Evolutionary conservation across 2,329 filamentous ascomycete genomes (phyloP), one percentile per base, ranked within the genome.

Genomic region (Macroventuria anomochaeta): DNA sequence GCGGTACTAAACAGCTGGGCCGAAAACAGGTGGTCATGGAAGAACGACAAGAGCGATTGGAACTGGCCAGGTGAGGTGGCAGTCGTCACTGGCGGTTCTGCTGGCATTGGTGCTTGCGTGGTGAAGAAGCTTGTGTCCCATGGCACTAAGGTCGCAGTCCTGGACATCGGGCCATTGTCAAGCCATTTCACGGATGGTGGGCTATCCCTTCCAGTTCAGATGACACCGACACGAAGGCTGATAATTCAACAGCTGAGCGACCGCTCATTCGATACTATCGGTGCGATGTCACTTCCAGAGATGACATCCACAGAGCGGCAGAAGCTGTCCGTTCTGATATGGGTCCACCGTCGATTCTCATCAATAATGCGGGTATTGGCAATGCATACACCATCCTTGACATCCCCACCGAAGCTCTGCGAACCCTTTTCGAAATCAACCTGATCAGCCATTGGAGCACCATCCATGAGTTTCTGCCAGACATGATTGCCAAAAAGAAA

Each of bases 21-120:
- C 5, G 63, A 68, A 42, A 73, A 78, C 62, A 73, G 75, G 53
- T 80, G 76, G 74, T 55, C 68, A 7, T 69, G 75, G 57, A 66
- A 48, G 15, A 60, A 63, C 33, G 67, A 71, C 41, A 65, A 62
- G 41, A 62, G 48, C 23, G 38, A 34, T 2, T 74, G 73, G 72
- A 40, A 67, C 12, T 74, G 68, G 70, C 50, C 59, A 21, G 53
- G 58, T 4, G 71, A 76, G 43, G 40, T 75, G 1, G 72, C 71
- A 15, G 69, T 75, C 15, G 65, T 76, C 21, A 76, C 73, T 6
- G 73, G 73, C 4, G 73, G 73, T 18, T 69, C 70, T 1, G 61
- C 61, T 18, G 73, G 73, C 5, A 75, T 76, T 12, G 73, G 73
- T 21, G 69, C 67, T 13, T 62, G 56, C 15, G 63, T 73, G 7